Evolutionary conservation across 2,329 filamentous ascomycete genomes (phyloP), one percentile per base, ranked within the genome.

Genomic region (Zasmidium cellare): DNA sequence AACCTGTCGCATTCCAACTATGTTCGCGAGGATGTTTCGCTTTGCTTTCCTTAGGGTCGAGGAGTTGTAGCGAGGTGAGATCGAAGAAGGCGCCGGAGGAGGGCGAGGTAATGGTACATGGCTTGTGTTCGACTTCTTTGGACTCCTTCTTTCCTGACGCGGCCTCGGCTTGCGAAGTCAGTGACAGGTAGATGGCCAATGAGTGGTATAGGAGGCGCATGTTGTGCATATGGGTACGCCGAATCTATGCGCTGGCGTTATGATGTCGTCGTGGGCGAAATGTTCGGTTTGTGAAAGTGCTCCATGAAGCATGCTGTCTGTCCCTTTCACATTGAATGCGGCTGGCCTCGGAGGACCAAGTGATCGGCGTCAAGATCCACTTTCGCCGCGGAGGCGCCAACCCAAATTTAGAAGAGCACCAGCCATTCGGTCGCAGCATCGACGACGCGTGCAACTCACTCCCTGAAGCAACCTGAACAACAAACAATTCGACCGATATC

Each of bases 1-100:
- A 89, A 31, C 90, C 90, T 58, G 83, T 83, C 7, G 88, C 85
- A 62, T 85, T 81, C 78, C 82, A 84, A 69, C 80, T 87, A 59
- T 84, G 79, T 55, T 80, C 80, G 44, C 86, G 83, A 12, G 78
- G 80, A 20, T 82, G 80, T 65, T 87, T 80, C 20, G 65, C 51
- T 47, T 72, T 70, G 44, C 74, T 69, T 60, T 77, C 77, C 57
- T 75, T 74, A 12, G 82, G 80, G 31, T 80, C 79, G 38, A 74
- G 75, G 53, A 86, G 72, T 25, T 79, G 80, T 62, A 88, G 79
- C 7, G 80, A 76, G 64, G 80, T 85, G 24, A 88, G 77, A 68
- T 88, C 85, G 74, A 86, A 87, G 76, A 85, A 87, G 55, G 82
- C 77, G 56, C 84, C 84, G 12, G 79, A 82, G n/a, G 78, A 80